Evolutionary conservation across 495 filamentous ascomycete species (phyloP).

Genomic region (Hypomontagnella submonticulosa): DNA sequence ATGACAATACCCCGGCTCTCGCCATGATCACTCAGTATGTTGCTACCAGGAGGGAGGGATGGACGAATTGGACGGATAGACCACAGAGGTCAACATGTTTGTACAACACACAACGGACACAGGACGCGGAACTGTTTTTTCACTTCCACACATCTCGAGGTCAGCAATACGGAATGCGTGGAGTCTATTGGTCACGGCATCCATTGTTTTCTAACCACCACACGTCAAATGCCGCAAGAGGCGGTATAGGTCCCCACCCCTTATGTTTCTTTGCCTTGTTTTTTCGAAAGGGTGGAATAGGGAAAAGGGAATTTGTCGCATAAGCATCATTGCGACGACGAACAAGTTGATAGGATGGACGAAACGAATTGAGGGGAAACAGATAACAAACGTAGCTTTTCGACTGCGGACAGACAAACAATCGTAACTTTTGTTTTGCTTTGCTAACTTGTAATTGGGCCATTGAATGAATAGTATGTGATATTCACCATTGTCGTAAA

Average conservation of each 20-base stretch:
- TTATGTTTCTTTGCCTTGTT: background rate
- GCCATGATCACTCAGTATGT: constrained; percentile 35
- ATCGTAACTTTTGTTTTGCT: no score
- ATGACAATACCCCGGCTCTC: constrained; percentile 42
- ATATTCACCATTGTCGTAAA: no score
- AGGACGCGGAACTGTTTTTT: constrained; percentile 15
- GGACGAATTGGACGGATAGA: constrained; percentile 25
- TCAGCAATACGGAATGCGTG: constrained; percentile 32
- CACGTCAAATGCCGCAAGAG: background rate
- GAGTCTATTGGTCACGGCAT: constrained; percentile 33
- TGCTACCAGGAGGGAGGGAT: constrained; percentile 25
- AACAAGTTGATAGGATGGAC: no score
- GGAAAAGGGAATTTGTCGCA: no score
- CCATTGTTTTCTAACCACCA: constrained; percentile 16
- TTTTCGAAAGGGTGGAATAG: no score
- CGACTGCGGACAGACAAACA: no score
- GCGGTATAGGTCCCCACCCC: background rate
- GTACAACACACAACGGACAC: constrained; percentile 26
- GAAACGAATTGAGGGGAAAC: no score
- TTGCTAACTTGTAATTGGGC: no score
- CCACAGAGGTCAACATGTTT: constrained; percentile 17
- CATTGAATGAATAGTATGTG: no score
- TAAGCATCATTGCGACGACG: no score
- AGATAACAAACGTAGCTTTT: no score
- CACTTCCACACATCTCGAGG: constrained; percentile 3